These are phyloP conservation scores for Niebla homalea DNA, from an alignment of 495 filamentous ascomycete species.

Conservation along the genomic window DNA sequence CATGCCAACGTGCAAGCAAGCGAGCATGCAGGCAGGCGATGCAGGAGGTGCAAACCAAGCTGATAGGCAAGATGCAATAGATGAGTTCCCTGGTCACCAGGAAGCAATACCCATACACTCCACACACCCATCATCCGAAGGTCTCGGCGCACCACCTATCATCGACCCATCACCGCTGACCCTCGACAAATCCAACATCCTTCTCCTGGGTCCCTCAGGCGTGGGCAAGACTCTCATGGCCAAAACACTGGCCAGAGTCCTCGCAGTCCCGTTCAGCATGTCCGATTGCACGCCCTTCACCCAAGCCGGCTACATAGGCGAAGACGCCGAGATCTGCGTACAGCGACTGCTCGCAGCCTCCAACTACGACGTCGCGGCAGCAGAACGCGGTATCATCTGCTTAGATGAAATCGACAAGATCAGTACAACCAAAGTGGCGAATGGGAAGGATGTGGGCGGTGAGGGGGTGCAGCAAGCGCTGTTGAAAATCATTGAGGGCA, in stretches of 20 bases:
- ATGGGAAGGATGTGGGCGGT: constrained; percentile 75
- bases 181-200: constrained; percentile 92
- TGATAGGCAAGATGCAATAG: constrained; percentile 28
- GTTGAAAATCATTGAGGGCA: constrained; percentile 91
- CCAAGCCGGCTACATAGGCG: constrained; percentile 93
- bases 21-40: background rate
- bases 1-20: background rate
- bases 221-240: constrained; percentile 96
- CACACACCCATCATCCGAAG: constrained; percentile 8
- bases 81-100: constrained; percentile 68
- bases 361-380: constrained; percentile 73
- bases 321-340: constrained; percentile 88
- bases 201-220: constrained; percentile 83
- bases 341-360: constrained; percentile 79
- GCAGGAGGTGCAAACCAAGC: constrained; percentile 1
- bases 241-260: constrained; percentile 60
- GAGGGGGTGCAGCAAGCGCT: constrained; percentile 95
- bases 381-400: constrained; percentile 86
- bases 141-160: constrained; percentile 26
- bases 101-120: constrained; percentile 36
- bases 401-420: constrained; percentile 97
- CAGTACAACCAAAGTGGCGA: constrained; percentile 52
- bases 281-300: constrained; percentile 96
- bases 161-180: constrained; percentile 51
- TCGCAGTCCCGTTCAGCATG: constrained; percentile 94